phyloP scores from a whole-genome alignment of 2,329 filamentous ascomycete genomes.

The Emmonsiellopsis sp. region DNA sequence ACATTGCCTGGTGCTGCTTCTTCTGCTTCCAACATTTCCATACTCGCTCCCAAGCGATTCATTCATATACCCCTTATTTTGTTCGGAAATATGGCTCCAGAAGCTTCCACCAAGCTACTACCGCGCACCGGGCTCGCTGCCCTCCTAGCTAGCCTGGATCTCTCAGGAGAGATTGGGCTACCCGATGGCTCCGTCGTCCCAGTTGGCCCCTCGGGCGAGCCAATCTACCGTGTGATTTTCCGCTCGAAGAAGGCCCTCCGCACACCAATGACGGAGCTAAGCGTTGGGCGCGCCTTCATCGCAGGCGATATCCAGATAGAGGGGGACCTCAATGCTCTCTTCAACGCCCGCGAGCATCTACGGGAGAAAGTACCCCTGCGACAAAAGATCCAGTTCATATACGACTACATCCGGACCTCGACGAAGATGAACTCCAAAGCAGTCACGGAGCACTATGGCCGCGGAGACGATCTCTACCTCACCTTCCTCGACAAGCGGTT shows the following conservation, averaged over 20 bases:
- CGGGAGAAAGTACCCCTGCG: slow-evolving; percentile 11
- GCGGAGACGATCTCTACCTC: neutral
- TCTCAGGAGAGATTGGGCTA: neutral
- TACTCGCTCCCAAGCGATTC: no score
- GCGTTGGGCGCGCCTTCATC: neutral
- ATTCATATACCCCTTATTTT: no score
- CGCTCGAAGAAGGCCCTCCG: neutral
- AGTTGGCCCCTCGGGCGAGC: neutral
- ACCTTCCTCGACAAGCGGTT: neutral
- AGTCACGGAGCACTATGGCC: neutral
- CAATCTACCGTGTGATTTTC: neutral
- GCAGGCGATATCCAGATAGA: slow-evolving; percentile 1
- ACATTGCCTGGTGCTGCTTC: no score
- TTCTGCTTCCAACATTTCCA: no score
- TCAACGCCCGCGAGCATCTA: neutral
- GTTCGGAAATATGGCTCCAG: no score
- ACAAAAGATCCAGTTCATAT: slow-evolving; percentile 11
- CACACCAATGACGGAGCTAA: neutral
- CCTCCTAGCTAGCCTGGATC: neutral
- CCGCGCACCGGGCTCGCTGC: no score
- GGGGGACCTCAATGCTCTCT: neutral
- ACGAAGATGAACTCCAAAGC: slow-evolving; percentile 9
- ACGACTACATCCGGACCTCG: slow-evolving; percentile 6
- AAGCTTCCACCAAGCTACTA: no score
- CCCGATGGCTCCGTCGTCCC: neutral